Base-by-base conservation (phyloP, 1,284 basidiomycete species). In the Erythrobasidium hasegawianum region DNA sequence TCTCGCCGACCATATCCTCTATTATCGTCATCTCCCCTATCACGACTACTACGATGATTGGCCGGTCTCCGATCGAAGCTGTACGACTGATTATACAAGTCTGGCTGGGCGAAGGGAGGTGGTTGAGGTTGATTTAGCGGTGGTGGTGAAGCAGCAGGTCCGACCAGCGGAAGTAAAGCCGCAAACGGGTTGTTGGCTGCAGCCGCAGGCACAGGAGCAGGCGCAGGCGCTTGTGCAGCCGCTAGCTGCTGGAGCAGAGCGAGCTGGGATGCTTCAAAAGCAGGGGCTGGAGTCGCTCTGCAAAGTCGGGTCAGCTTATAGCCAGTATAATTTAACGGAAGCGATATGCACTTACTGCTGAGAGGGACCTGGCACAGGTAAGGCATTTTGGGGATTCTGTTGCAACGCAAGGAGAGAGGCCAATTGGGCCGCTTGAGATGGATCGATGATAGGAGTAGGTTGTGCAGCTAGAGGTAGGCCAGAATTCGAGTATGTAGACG, bases 201-300 rank as follows among this genome's bases (percentile, higher is more conserved):
- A 4, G 33, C 33, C 33, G 11, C 33, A 33, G 33, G 33, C 33
- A 33, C 4, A 33, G 33, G 11, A 5, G 33, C 5, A 11, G 33
- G 5, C 11, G 33, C 33, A 33, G 33, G 33, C 4, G 5, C 38
- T 13, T 26, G 29, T 43, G 38, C 47, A 27, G 55, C 55, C 7
- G 62, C 62, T 14, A 65, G 45, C 33, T 65, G 62, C 45, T 65
- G 62, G 11, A 65, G 29, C 0, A 65, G 45, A 7, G 62, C 62
- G 20, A 65, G 56, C 24, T 65, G 62, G 14, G 40, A 38, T 0
- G 27, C 10, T n/a, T 65, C 45, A 26, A 65, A 65, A 22, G 9
- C 33, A 1, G 62, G 56, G 4, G 47, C 29, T 18, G 56, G 2
- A 7, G 50, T 8, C 43, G 22, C 14, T 47, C 43, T 47, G 43